Evolutionary conservation across 768 basidiomycete genomes (phyloP).

Genomic region (Pulveroboletus sp.): DNA sequence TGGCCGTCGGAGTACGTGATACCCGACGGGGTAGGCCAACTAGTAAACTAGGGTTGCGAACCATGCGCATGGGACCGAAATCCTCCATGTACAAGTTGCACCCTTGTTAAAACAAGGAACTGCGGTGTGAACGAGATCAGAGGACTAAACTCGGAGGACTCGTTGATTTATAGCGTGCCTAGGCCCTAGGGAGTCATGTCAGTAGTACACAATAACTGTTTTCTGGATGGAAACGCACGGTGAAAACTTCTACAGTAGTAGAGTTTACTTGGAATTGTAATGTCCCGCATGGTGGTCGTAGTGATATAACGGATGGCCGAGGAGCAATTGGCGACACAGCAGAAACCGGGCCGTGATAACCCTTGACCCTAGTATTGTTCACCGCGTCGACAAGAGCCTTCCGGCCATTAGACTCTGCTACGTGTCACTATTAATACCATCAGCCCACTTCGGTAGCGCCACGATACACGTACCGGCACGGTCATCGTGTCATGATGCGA

Average conservation of each 20-base stretch:
- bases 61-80: too few species aligned
- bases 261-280: background rate
- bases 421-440: background rate
- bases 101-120: constrained; percentile 2
- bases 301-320: background rate
- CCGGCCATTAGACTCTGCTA: background rate
- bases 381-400: background rate
- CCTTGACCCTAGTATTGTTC: too few species aligned
- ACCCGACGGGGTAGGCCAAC: background rate
- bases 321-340: background rate
- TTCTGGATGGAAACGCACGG: background rate
- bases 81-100: too few species aligned
- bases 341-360: background rate
- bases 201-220: background rate
- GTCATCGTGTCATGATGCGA: background rate
- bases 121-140: background rate
- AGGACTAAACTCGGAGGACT: background rate
- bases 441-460: background rate
- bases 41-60: background rate
- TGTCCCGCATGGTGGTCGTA: too few species aligned
- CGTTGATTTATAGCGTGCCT: background rate
- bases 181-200: background rate
- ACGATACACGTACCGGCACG: background rate
- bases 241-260: background rate
- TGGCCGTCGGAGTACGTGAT: background rate